Evolutionary conservation across 2,329 filamentous ascomycete species (phyloP).

Genomic region (Fonsecaea pugnacius): DNA sequence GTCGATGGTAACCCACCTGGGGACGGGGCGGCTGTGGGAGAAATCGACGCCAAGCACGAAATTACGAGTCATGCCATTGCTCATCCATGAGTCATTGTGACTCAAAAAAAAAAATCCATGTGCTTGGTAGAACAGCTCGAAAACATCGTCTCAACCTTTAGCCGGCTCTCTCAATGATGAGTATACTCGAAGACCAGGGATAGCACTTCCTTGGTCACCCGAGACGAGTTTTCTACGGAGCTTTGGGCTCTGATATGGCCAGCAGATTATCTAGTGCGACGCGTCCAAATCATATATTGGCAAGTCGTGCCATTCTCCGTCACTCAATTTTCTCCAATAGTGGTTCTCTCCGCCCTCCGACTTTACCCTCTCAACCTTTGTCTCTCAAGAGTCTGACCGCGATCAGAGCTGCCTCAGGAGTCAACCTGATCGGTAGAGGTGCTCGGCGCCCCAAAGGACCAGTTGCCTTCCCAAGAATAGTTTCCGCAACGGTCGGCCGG

Average conservation of each 20-base stretch:
- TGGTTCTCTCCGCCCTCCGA: slow-evolving; percentile 17
- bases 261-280: slow-evolving; percentile 30
- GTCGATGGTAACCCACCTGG: slow-evolving; percentile 2
- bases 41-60: slow-evolving; percentile 26
- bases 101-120: slow-evolving; percentile 16
- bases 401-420: slow-evolving; percentile 15
- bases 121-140: neutral
- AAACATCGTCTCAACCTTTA: slow-evolving; percentile 23
- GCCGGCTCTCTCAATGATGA: slow-evolving; percentile 15
- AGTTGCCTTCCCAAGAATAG: slow-evolving; percentile 1
- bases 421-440: slow-evolving; percentile 14
- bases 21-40: slow-evolving; percentile 20
- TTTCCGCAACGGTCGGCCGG: slow-evolving; percentile 1
- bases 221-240: slow-evolving; percentile 20
- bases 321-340: slow-evolving; percentile 25
- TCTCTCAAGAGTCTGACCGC: slow-evolving; percentile 13
- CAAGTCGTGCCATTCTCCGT: slow-evolving; percentile 22
- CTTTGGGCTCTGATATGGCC: slow-evolving; percentile 25
- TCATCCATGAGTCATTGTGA: slow-evolving; percentile 18
- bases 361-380: slow-evolving; percentile 23
- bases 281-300: slow-evolving; percentile 18
- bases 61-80: neutral
- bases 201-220: slow-evolving; percentile 14
- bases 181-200: slow-evolving; percentile 16
- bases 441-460: slow-evolving; percentile 12